Base-by-base conservation (phyloP, 1,284 basidiomycete genomes). In the Apiotrichum siamense region DNA sequence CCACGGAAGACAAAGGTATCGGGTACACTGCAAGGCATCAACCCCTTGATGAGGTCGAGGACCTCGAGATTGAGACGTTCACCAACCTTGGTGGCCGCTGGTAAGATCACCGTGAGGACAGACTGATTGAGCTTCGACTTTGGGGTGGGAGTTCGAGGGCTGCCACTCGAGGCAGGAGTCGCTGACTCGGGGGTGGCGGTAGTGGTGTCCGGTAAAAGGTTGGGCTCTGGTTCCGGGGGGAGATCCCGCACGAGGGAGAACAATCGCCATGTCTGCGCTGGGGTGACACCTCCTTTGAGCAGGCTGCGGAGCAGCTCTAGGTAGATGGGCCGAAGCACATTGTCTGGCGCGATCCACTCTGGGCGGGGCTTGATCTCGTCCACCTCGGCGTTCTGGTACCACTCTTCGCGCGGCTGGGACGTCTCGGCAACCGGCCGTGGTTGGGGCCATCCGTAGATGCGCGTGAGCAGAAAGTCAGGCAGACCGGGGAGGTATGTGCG, bases 21-120 rank as follows among this genome's bases (percentile, higher is more conserved):
- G 0, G 73, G 71, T 58, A 61, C 66, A 23, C 65, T 55, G n/a
- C 57, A 44, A 23, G 60, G 61, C 64, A 73, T 69, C 10, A 65
- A 60, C 35, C 66, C 63, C 18, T 60, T 54, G 9, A 75, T 59
- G 15, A 72, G 55, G 9, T 67, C 64, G 7, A 75, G 54, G 0
- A 75, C 58, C 33, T 75, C 73, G 3, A 58, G 29, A 40, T 70
- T 55, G 12, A 74, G 59, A 12, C 57, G 50, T 32, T 59, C 57
- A 12, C 29, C 45, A 7, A 23, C 36, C 13, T 17, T 44, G 24
- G 31, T 27, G 36, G 24, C 36, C 33, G 48, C 9, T 7, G 40
- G 44, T 13, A 50, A 7, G 5, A 24, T 17, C 12, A 50, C 15
- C n/a, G 39, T 50, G 7, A 39, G 43, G 4, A 25, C 4, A 2